phyloP scores from a whole-genome alignment of 2,329 filamentous ascomycete genomes.

The Trichoderma pleuroti region DNA sequence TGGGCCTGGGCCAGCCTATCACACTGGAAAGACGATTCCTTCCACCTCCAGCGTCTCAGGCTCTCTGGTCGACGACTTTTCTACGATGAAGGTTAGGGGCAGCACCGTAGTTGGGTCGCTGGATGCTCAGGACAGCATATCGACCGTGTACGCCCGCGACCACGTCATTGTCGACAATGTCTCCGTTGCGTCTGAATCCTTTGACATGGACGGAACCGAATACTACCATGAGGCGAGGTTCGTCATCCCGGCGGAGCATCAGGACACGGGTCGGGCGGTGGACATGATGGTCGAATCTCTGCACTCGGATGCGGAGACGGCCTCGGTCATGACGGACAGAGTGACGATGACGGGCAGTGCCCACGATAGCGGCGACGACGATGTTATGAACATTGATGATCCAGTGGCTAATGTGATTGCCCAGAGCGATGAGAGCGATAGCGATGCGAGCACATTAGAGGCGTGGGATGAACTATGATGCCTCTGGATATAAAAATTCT shows the following conservation, averaged over 20 bases:
- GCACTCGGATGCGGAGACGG: slow-evolving; percentile 3
- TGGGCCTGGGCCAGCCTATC: slow-evolving; percentile 46
- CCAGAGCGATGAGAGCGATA: slow-evolving; percentile 17
- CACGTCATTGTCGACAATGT: slow-evolving; percentile 35
- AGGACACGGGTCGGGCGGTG: slow-evolving; percentile 27
- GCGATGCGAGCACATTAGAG: background rate
- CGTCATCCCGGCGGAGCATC: slow-evolving; percentile 32
- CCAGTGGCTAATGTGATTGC: slow-evolving; percentile 17
- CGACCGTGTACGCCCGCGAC: slow-evolving; percentile 33
- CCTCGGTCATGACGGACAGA: background rate
- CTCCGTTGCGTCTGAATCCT: slow-evolving; percentile 36
- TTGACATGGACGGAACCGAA: slow-evolving; percentile 31
- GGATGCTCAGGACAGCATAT: slow-evolving; percentile 40
- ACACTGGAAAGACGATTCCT: slow-evolving; percentile 41
- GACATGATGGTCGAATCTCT: slow-evolving; percentile 26
- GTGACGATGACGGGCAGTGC: background rate
- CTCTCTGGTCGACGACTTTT: slow-evolving; percentile 37
- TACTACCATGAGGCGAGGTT: slow-evolving; percentile 37
- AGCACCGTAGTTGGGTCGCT: slow-evolving; percentile 35
- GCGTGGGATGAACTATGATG: background rate
- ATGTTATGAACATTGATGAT: slow-evolving; percentile 1
- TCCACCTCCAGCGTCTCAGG: slow-evolving; percentile 35
- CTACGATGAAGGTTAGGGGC: slow-evolving; percentile 32
- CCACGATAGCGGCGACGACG: background rate
- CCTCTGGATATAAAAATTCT: background rate